A percentile compares a stretch with the other conserved stretches of the same genome.
phyloP scores from a whole-genome alignment of 805 yeast species.

The Starmerella scarabaei region DNA sequence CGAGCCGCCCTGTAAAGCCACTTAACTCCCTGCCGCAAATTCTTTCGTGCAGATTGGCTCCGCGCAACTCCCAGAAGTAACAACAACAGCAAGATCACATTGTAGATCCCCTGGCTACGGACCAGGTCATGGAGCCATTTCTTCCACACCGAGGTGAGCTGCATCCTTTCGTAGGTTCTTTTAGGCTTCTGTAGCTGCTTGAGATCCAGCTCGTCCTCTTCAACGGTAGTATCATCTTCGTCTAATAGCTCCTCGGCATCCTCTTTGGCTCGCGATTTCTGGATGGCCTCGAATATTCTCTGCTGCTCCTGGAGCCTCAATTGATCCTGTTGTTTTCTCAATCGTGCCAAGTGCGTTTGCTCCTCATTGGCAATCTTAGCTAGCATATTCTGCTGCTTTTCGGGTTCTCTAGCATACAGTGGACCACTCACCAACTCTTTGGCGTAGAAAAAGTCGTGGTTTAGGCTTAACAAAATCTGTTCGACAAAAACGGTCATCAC shows the following conservation, averaged over 20 bases:
- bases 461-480: conserved; percentile 4
- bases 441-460: conserved; percentile 15
- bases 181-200: conserved; percentile 2
- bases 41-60: conserved; percentile 5
- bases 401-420: neutral
- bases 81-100: conserved; percentile 6
- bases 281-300: neutral
- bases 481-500: conserved; percentile 8
- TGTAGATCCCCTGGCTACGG: conserved; percentile 15
- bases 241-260: neutral
- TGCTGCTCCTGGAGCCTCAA: neutral
- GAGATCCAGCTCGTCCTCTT: conserved; percentile 3
- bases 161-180: neutral
- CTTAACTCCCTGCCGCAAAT: neutral
- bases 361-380: neutral
- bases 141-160: conserved; percentile 9
- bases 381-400: neutral
- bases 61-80: conserved; percentile 4
- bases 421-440: conserved; percentile 6
- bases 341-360: neutral
- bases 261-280: neutral
- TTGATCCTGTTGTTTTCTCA: neutral
- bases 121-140: conserved; percentile 9
- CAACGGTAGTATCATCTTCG: neutral
- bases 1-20: conserved; percentile 14